phyloP scores from a whole-genome alignment of 768 basidiomycete species.

The Suillus cothurnatus region DNA sequence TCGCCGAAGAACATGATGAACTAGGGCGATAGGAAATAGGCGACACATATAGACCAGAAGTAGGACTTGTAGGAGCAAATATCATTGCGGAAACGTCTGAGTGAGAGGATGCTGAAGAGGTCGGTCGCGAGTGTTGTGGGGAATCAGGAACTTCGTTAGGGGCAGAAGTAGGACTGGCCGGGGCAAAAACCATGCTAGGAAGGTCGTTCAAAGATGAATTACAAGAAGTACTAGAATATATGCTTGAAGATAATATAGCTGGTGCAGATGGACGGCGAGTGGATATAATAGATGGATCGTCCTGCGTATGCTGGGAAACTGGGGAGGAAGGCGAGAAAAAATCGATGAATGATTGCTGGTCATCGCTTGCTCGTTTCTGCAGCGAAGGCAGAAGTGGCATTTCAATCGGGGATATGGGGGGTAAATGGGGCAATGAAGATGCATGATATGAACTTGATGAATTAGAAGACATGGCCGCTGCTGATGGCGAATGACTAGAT shows the following conservation, averaged over 20 bases:
- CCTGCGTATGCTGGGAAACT: slow-evolving; percentile 9
- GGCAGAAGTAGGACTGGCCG: slow-evolving; percentile 27
- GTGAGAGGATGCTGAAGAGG: slow-evolving; percentile 18
- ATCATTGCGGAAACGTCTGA: slow-evolving; percentile 29
- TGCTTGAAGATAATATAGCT: slow-evolving; percentile 20
- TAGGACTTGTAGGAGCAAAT: slow-evolving; percentile 32
- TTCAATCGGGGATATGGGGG: slow-evolving; percentile 23
- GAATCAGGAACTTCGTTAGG: slow-evolving; percentile 9
- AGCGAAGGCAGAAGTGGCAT: slow-evolving; percentile 18
- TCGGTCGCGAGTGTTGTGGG: slow-evolving; percentile 12
- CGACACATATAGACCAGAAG: slow-evolving; percentile 15
- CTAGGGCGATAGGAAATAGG: slow-evolving; percentile 16
- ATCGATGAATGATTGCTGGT: slow-evolving; percentile 51
- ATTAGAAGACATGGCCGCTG: slow-evolving; percentile 42
- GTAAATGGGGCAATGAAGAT: slow-evolving; percentile 32
- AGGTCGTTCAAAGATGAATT: slow-evolving; percentile 28
- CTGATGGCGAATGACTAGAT: slow-evolving; percentile 31
- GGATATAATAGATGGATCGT: slow-evolving; percentile 1
- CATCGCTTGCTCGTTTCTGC: slow-evolving; percentile 31
- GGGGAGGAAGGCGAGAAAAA: slow-evolving; percentile 36
- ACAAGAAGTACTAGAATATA: slow-evolving; percentile 18
- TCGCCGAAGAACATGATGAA: slow-evolving; percentile 29
- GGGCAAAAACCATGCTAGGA: slow-evolving; percentile 35
- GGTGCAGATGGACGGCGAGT: slow-evolving; percentile 16
- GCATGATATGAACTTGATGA: slow-evolving; percentile 43